phyloP scores from a whole-genome alignment of 208 protist species.

The Vickermania ingenoplastis region DNA sequence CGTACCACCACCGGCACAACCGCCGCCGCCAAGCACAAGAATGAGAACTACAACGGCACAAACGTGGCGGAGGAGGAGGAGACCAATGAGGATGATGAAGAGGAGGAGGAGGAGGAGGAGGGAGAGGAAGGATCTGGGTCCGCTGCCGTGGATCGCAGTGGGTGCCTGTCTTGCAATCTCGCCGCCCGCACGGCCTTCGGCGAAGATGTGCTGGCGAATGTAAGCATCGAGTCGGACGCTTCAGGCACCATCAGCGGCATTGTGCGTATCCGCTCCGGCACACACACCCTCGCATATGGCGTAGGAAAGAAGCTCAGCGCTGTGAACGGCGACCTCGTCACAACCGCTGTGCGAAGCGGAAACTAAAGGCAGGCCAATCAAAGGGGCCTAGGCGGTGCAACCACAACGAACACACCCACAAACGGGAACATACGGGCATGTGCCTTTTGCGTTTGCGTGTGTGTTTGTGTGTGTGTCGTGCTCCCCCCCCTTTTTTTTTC shows the following conservation, averaged over 20 bases:
- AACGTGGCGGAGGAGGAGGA: background rate
- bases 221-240: slow-evolving; percentile 71
- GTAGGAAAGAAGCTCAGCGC: slow-evolving; percentile 96
- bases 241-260: slow-evolving; percentile 90
- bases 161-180: slow-evolving; percentile 95
- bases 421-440: too few species aligned
- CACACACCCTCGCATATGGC: slow-evolving; percentile 96
- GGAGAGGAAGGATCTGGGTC: slow-evolving; percentile 22
- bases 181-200: slow-evolving; percentile 96
- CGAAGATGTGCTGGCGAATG: slow-evolving; percentile 96
- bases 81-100: slow-evolving; percentile 5
- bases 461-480: too few species aligned
- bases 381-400: too few species aligned
- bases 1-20: too few species aligned
- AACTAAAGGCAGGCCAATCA: too few species aligned
- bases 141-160: slow-evolving; percentile 16
- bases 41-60: too few species aligned
- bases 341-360: background rate
- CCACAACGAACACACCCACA: too few species aligned
- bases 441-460: too few species aligned
- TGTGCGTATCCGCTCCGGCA: slow-evolving; percentile 95
- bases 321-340: slow-evolving; percentile 8
- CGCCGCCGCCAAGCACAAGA: too few species aligned
- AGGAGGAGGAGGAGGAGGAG: slow-evolving; percentile 10
- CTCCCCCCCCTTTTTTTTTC: too few species aligned